Percentiles rank a stretch among this genome's conserved stretches.
Conservation (phyloP, 176 grass and related monocot species). For the Cocos nucifera region DNA sequence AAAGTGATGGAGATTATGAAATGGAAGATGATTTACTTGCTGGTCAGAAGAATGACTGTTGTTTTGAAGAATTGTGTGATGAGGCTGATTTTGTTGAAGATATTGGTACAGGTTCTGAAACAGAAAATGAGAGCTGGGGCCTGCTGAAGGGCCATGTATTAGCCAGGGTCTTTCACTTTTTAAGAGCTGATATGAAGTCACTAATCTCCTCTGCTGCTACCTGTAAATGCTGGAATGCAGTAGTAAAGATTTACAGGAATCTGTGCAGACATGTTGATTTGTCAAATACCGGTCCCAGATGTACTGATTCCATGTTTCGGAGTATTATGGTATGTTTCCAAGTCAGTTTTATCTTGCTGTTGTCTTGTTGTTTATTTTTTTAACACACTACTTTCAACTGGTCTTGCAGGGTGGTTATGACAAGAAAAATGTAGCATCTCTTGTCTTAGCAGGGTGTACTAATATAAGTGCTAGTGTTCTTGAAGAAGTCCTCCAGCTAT, state of each 20-base stretch:
- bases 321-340: slow-evolving; percentile 59
- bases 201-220: slow-evolving; percentile 73
- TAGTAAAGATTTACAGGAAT: slow-evolving; percentile 58
- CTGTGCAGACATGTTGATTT: slow-evolving; percentile 61
- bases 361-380: slow-evolving; percentile 19
- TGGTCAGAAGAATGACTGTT: slow-evolving; percentile 53
- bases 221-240: slow-evolving; percentile 66
- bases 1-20: slow-evolving; percentile 58
- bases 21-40: slow-evolving; percentile 48
- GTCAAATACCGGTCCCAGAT: slow-evolving; percentile 64
- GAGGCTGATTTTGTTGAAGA: slow-evolving; percentile 37
- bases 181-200: slow-evolving; percentile 73
- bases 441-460: slow-evolving; percentile 62
- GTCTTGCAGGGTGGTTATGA: slow-evolving; percentile 72
- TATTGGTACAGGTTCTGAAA: slow-evolving; percentile 5
- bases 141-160: slow-evolving; percentile 46
- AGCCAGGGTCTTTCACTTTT: slow-evolving; percentile 86
- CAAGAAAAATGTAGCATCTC: slow-evolving; percentile 60
- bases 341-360: slow-evolving; percentile 26
- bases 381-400: not conserved
- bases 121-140: slow-evolving; percentile 52
- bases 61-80: slow-evolving; percentile 69
- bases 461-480: slow-evolving; percentile 61
- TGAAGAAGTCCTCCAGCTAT: slow-evolving; percentile 50
- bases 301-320: slow-evolving; percentile 54